Conservation (phyloP, 1,139 yeast species). For the Sugiyamaella pinicola region DNA sequence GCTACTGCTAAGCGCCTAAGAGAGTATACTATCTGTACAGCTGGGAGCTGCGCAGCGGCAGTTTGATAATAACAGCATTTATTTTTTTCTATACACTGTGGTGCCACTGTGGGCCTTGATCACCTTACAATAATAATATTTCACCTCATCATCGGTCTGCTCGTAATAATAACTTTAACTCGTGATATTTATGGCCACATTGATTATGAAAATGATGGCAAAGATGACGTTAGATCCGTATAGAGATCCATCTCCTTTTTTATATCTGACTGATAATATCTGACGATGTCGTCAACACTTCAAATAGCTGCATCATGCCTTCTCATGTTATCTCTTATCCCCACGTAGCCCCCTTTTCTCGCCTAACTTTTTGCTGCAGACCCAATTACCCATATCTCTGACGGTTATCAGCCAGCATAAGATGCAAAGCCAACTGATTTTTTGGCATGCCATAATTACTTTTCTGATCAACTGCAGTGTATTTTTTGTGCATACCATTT, state of each 20-base stretch:
- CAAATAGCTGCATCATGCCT: background rate
- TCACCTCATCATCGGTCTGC: background rate
- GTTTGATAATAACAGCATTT: too few species aligned
- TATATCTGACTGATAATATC: background rate
- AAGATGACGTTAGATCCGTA: background rate
- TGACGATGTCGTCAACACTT: background rate
- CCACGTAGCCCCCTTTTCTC: background rate
- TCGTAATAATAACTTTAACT: too few species aligned
- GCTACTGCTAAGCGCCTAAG: too few species aligned
- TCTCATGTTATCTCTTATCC: background rate
- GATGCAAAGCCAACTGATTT: slow-evolving; percentile 6
- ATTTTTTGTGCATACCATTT: slow-evolving; percentile 13
- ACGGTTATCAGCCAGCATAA: slow-evolving; percentile 13
- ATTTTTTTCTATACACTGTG: too few species aligned
- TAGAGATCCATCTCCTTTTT: background rate
- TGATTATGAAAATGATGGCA: background rate
- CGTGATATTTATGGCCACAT: background rate
- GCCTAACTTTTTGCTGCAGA: slow-evolving; percentile 1
- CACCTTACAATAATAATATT: background rate
- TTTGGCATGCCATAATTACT: background rate
- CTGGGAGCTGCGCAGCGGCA: too few species aligned
- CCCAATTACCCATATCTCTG: background rate
- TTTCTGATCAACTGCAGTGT: background rate
- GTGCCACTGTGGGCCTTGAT: too few species aligned
- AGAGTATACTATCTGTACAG: too few species aligned